Evolutionary conservation across 768 basidiomycete genomes (phyloP), one percentile per base, ranked within the genome.

Genomic region (Tricholoma terreum): DNA sequence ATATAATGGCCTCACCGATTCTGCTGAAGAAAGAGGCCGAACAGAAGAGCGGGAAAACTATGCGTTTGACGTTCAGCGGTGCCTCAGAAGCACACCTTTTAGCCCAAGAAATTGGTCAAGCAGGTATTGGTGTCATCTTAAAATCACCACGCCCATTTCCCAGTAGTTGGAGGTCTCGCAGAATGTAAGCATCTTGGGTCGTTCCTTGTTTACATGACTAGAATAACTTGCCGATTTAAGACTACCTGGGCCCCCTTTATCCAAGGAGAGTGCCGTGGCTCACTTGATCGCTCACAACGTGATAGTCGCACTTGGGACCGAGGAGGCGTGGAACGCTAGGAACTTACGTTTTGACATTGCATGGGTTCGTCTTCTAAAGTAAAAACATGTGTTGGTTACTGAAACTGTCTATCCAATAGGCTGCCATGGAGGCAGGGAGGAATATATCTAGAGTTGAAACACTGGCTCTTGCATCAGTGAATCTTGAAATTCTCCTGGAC

Each of bases 281-380:
- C 76, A 78, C 46, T 79, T 98, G 22, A 66, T 87, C n/a, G 75
- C 77, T 1, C 80, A 90, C 46, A 85, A 84, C 46, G 89, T 96
- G 14, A 84, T 82, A 6, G 85, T 92, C 22, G 90, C 83, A 6
- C 67, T 92, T 43, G 89, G 87, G n/a, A 70, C 73, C 38, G 70
- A 78, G 40, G 84, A 85, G 60, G 79, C 78, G 31, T 92, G 87
- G 87, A 77, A 79, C 36, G 86, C 89, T 11, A 82, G 90, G 27
- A 92, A 87, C 64, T 78, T 87, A 10, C 82, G 89, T n/a, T 90
- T 93, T 62, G 92, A 95, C 59, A 71, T 84, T 35, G 89, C 82
- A 52, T 95, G 94, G 93, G 89, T 87, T 61, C 63, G 84, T 73
- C 24, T 58, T 49, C 42, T 51, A 54, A 38, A 10, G 10, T 45